A percentile compares a stretch with the other conserved stretches of the same genome.
Evolutionary conservation across 208 protist genomes (phyloP).

Genomic region (Trypanosoma congolense): DNA sequence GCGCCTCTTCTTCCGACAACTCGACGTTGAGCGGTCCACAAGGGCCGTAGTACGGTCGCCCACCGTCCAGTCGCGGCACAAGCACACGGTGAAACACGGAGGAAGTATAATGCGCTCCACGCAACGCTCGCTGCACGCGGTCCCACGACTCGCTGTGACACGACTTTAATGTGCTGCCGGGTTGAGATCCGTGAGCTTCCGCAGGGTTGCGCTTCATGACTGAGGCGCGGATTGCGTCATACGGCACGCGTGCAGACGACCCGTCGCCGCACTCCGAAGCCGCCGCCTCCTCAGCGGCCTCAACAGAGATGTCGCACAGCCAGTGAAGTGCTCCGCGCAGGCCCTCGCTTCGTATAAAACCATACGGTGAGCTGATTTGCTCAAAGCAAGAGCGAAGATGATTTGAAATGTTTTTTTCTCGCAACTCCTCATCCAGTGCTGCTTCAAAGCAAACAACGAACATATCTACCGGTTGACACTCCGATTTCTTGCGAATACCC

Average conservation of each 20-base stretch:
- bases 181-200: slow-evolving; percentile 2
- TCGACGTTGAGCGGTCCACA: slow-evolving; percentile 35
- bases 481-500: background rate
- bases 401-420: slow-evolving; percentile 46
- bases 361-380: slow-evolving; percentile 59
- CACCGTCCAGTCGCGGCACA: slow-evolving; percentile 32
- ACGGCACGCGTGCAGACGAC: slow-evolving; percentile 27
- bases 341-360: slow-evolving; percentile 49
- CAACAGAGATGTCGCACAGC: slow-evolving; percentile 41
- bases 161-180: background rate
- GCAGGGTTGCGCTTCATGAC: slow-evolving; percentile 22
- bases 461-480: slow-evolving; percentile 23
- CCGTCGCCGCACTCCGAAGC: slow-evolving; percentile 4
- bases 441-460: slow-evolving; percentile 54
- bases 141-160: slow-evolving; percentile 37
- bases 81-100: slow-evolving; percentile 61
- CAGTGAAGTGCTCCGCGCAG: slow-evolving; percentile 47
- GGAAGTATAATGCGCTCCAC: slow-evolving; percentile 48
- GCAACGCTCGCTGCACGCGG: slow-evolving; percentile 55
- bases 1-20: slow-evolving; percentile 29
- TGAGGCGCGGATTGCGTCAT: slow-evolving; percentile 54
- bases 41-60: slow-evolving; percentile 40
- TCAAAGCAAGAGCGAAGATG: slow-evolving; percentile 41
- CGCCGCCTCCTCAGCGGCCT: slow-evolving; percentile 50
- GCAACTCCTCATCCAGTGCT: slow-evolving; percentile 39